Conservation (phyloP, 2,329 filamentous ascomycete genomes). For the Trichophyton schoenleinii region DNA sequence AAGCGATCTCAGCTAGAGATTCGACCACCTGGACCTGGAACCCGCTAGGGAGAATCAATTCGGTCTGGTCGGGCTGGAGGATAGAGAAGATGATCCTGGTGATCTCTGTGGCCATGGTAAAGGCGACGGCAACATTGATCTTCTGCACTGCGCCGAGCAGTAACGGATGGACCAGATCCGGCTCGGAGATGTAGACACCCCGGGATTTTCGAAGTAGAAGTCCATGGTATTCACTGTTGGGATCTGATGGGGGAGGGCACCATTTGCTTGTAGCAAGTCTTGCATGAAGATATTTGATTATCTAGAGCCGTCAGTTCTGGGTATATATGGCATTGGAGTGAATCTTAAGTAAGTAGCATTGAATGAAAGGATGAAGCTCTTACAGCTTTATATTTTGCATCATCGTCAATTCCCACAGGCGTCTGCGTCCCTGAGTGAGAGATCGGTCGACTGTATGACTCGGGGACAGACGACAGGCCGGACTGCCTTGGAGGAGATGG, state of each 20-base stretch:
- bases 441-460: conserved; percentile 8
- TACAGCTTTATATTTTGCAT: conserved; percentile 18
- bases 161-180: conserved; percentile 26
- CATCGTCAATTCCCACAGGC: conserved; percentile 17
- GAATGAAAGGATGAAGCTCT: background rate
- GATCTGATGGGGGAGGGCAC: conserved; percentile 14
- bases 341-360: too few relatives aligned
- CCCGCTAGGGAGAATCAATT: conserved; percentile 32
- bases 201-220: conserved; percentile 30
- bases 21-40: conserved; percentile 37
- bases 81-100: conserved; percentile 35
- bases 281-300: conserved; percentile 20
- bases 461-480: conserved; percentile 6
- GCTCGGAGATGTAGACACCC: conserved; percentile 33
- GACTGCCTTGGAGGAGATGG: conserved; percentile 12
- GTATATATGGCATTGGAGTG: background rate
- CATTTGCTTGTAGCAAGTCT: conserved; percentile 19
- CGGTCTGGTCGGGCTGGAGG: conserved; percentile 30
- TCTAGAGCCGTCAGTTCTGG: conserved; percentile 14
- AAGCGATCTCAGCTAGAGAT: conserved; percentile 30
- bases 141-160: conserved; percentile 34
- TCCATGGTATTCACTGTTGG: conserved; percentile 18
- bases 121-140: conserved; percentile 36
- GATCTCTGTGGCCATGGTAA: conserved; percentile 40
- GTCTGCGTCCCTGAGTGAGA: conserved; percentile 10